Evolutionary conservation across 129 eudicot species (phyloP).

Genomic region (Artemisia annua): DNA sequence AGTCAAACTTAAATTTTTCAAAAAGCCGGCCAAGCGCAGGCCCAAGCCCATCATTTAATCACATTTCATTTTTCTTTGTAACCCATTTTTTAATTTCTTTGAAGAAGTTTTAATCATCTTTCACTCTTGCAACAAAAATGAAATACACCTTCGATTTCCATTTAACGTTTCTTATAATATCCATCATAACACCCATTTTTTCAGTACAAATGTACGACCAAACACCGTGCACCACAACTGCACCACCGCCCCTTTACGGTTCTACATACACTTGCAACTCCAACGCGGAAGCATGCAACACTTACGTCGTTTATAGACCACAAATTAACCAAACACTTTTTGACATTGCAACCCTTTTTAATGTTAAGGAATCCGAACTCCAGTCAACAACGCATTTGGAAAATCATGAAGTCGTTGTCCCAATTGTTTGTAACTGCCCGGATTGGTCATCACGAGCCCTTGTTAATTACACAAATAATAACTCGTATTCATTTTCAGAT

Average conservation of each 20-base stretch:
- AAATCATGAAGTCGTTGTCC: conserved; percentile 40
- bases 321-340: conserved; percentile 36
- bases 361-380: conserved; percentile 31
- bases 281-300: conserved; percentile 31
- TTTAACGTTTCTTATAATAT: conserved; percentile 21
- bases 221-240: conserved; percentile 33
- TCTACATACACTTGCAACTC: conserved; percentile 45
- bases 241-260: conserved; percentile 30
- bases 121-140: conserved; percentile 27
- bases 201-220: conserved; percentile 41
- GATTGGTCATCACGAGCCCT: conserved; percentile 34
- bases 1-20: neutral
- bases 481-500: conserved; percentile 14
- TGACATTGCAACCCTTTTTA: conserved; percentile 39
- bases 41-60: conserved; percentile 25
- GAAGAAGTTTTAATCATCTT: neutral
- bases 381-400: conserved; percentile 9
- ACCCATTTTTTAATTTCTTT: conserved; percentile 1
- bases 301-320: conserved; percentile 49
- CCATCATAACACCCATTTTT: conserved; percentile 11
- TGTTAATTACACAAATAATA: conserved; percentile 20
- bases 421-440: conserved; percentile 41
- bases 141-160: conserved; percentile 6
- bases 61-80: neutral
- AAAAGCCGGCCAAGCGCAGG: conserved; percentile 30